A percentile compares a stretch with the other conserved stretches of the same genome.
Conservation (phyloP, 75 land plant species). For the Selaginella moellendorffii region DNA sequence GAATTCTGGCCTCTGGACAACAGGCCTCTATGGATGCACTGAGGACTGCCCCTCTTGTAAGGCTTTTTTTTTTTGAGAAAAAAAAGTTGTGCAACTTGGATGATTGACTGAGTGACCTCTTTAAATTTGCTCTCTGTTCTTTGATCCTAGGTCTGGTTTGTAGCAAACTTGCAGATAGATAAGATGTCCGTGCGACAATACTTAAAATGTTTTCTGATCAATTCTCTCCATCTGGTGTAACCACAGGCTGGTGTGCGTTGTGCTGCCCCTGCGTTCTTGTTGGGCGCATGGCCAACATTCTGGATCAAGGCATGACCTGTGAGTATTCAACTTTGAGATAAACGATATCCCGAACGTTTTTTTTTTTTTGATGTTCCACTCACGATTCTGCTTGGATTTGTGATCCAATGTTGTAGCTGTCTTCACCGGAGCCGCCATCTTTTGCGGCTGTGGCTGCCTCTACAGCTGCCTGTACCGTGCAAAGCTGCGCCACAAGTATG, state of each 20-base stretch:
- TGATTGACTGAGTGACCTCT: neutral
- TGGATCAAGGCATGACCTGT: constrained; percentile 15
- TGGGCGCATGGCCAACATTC: constrained; percentile 9
- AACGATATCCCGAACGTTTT: too few relatives aligned
- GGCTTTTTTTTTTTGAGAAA: neutral
- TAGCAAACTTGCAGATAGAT: neutral
- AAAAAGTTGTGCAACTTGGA: neutral
- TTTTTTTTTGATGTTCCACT: too few relatives aligned
- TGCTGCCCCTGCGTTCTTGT: constrained; percentile 18
- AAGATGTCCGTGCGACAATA: neutral
- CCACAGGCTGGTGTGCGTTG: constrained; percentile 13
- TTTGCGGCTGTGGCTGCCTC: constrained; percentile 19
- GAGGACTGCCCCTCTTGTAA: too few relatives aligned
- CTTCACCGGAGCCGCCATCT: constrained; percentile 16
- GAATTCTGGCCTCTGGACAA: too few relatives aligned
- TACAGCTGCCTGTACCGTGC: constrained; percentile 26
- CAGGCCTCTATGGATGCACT: too few relatives aligned
- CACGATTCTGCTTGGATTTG: neutral
- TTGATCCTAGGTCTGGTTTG: neutral
- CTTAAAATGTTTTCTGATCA: neutral
- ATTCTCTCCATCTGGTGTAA: neutral
- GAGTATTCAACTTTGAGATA: too few relatives aligned
- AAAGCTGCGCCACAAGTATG: too few relatives aligned
- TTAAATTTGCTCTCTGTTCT: too few relatives aligned
- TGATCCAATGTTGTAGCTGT: constrained; percentile 14